phyloP scores from a whole-genome alignment of 257 asterid genomes.

The Solanum medicagineum region DNA sequence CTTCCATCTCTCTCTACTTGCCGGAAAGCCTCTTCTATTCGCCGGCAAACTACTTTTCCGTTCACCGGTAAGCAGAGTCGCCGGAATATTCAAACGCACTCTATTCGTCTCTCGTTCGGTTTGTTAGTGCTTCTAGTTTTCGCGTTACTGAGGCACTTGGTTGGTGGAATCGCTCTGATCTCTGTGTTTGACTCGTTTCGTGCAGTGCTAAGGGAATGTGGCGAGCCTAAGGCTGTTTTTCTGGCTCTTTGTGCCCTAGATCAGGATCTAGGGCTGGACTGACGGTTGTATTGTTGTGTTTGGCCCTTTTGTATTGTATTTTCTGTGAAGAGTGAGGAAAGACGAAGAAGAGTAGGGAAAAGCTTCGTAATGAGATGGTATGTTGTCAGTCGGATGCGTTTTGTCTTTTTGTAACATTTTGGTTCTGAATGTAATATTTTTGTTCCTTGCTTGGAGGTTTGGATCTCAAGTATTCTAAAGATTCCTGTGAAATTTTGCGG shows the following conservation, averaged over 20 bases:
- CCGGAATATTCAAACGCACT: slow-evolving; percentile 1
- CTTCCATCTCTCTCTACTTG: slow-evolving; percentile 20
- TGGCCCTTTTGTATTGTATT: slow-evolving; percentile 1
- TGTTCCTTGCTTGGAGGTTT: background rate
- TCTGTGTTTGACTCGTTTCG: slow-evolving; percentile 34
- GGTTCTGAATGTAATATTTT: background rate
- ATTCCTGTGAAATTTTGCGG: background rate
- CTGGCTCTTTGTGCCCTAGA: slow-evolving; percentile 33
- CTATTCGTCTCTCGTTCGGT: background rate
- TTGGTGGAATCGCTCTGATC: slow-evolving; percentile 43
- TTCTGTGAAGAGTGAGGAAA: background rate
- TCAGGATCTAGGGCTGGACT: slow-evolving; percentile 32
- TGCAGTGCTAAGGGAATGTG: slow-evolving; percentile 52
- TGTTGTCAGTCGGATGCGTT: slow-evolving; percentile 4
- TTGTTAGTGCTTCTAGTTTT: background rate
- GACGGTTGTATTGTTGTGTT: background rate
- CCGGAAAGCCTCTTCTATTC: slow-evolving; percentile 31
- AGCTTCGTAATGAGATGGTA: slow-evolving; percentile 75
- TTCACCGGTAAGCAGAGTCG: slow-evolving; percentile 18
- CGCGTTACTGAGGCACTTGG: slow-evolving; percentile 11
- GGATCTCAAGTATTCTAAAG: slow-evolving; percentile 8
- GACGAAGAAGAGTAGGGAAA: slow-evolving; percentile 41
- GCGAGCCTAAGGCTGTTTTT: slow-evolving; percentile 22
- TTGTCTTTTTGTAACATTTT: background rate
- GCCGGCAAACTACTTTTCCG: slow-evolving; percentile 15